Evolutionary conservation across 345 rosid genomes (phyloP), one percentile per base, ranked within the genome.

Genomic region (Lepidium didymum): DNA sequence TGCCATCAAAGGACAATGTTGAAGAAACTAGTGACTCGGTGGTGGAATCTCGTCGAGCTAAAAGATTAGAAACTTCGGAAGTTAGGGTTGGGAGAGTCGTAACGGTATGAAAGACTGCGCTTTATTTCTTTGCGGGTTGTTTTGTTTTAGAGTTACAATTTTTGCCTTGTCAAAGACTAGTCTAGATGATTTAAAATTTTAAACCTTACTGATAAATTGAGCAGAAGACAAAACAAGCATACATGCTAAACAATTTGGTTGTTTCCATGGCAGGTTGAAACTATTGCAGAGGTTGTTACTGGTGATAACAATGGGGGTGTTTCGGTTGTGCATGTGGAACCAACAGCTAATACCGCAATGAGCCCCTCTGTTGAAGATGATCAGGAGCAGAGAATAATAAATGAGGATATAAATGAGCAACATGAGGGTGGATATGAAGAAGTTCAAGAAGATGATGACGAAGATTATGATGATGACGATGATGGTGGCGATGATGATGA

Each of bases 361-460:
- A 45, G 55, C 52, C 80, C 78, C 67, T 56, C 54, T 65, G 74
- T 53, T 42, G 81, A 68, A 61, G 86, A 84, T 67, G 86, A 78
- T 34, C 86, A 77, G 69, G 78, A 74, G 49, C 87, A 75, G 62
- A 72, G 82, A 68, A 73, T 72, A 72, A 55, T 74, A 18, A n/a
- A 66, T 29, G 86, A 81, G 69, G 88, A 78, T 47, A 33, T 16
- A 8, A 19, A 50, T 58, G 77, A 73, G 46, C 68, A 64, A 53
- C n/a, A 62, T 25, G 82, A 80, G 10, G 81, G 68, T 8, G 84
- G 73, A 7, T 67, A 55, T 14, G 72, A 46, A 25, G 57, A 65
- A 18, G 62, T 16, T 21, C 73, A 47, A 16, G 77, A 68, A 16
- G 77, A 68, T 67, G 90, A 72, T n/a, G 76, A 75, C 55, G 88